A percentile compares a stretch with the other conserved stretches of the same genome.
These are phyloP conservation scores for Pseudognaphalium luteoalbum DNA, from an alignment of 129 eudicot species.

Conservation along the genomic window DNA sequence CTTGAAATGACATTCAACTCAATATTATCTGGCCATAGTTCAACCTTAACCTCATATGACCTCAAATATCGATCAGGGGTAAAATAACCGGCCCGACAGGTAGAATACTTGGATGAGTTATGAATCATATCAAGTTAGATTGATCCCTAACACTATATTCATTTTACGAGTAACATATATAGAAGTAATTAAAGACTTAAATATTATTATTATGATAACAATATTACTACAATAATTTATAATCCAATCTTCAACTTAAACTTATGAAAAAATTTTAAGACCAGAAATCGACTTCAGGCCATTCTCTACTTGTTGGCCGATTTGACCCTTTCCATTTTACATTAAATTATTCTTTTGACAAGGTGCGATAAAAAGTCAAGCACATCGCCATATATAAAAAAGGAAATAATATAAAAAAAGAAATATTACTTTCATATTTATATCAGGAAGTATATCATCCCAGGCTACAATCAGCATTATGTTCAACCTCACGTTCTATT, in stretches of 20 bases:
- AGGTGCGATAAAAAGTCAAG: neutral
- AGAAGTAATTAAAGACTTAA: neutral
- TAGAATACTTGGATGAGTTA: neutral
- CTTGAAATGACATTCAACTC: neutral
- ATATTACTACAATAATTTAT: neutral
- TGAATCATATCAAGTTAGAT: neutral
- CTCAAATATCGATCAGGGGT: neutral
- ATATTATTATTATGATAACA: neutral
- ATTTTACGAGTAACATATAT: too few relatives aligned
- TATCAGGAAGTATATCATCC: conserved; percentile 14
- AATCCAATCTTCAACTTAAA: neutral
- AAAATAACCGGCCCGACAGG: neutral
- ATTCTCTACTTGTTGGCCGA: neutral
- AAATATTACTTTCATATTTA: too few relatives aligned
- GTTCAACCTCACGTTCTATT: conserved; percentile 31
- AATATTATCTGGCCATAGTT: neutral
- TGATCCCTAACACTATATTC: neutral
- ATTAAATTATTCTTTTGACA: neutral
- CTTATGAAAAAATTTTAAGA: neutral
- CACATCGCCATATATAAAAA: too few relatives aligned
- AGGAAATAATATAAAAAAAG: too few relatives aligned
- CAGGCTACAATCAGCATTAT: conserved; percentile 24
- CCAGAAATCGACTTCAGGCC: neutral
- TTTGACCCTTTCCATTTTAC: neutral
- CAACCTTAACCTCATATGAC: neutral